A percentile compares a stretch with the other conserved stretches of the same genome.
Evolutionary conservation across 768 basidiomycete species (phyloP).

Genomic region (Leccinum barrowsii): DNA sequence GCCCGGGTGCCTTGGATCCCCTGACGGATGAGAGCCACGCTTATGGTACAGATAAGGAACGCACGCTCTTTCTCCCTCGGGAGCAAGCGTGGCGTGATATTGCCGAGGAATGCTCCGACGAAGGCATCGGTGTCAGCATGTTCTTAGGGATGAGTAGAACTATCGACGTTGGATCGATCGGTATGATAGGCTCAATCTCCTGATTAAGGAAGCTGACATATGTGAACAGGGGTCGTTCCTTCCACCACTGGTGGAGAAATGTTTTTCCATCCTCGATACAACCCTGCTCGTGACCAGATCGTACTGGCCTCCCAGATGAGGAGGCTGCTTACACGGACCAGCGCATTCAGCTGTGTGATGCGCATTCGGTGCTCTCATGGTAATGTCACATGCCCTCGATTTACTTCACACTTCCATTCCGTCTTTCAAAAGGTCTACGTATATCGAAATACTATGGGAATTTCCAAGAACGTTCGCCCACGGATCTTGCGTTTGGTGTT

Average conservation of each 20-base stretch:
- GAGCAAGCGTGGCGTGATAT: constrained; percentile 75
- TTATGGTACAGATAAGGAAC: constrained; percentile 86
- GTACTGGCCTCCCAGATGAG: constrained; percentile 73
- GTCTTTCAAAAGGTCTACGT: constrained; percentile 48
- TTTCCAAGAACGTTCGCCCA: constrained; percentile 62
- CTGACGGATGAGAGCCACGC: constrained; percentile 58
- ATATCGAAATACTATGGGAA: constrained; percentile 68
- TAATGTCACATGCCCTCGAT: constrained; percentile 29
- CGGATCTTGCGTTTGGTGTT: constrained; percentile 74
- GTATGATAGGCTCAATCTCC: constrained; percentile 35
- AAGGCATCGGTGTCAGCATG: constrained; percentile 86
- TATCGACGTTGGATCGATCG: constrained; percentile 86
- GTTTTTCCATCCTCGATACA: constrained; percentile 91
- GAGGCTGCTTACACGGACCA: constrained; percentile 62
- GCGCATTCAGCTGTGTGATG: constrained; percentile 77
- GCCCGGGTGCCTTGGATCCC: constrained; percentile 64
- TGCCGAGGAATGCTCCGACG: constrained; percentile 84
- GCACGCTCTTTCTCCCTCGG: constrained; percentile 73
- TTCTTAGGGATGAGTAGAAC: constrained; percentile 79
- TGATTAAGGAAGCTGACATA: constrained; percentile 6
- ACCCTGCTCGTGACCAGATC: constrained; percentile 58
- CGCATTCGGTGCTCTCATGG: constrained; percentile 85
- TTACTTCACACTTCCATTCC: constrained; percentile 7
- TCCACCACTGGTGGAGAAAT: constrained; percentile 85
- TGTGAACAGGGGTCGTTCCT: constrained; percentile 51